phyloP scores from a whole-genome alignment of 768 basidiomycete species.

The Saitozyma sp. region DNA sequence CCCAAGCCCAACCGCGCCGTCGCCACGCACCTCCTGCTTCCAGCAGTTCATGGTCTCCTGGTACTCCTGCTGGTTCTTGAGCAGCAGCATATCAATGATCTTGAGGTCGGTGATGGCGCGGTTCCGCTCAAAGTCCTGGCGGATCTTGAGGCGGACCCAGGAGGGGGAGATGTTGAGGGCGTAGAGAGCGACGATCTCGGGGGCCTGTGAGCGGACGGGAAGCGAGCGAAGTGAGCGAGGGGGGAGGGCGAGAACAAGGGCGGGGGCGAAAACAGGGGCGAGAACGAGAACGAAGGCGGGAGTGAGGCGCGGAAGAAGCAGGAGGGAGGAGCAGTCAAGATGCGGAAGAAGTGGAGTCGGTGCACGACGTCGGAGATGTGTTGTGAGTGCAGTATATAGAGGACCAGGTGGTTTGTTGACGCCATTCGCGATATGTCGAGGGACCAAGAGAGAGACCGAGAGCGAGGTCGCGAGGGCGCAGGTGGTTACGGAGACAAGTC shows the following conservation, averaged over 20 bases:
- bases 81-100: conserved; percentile 79
- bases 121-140: conserved; percentile 83
- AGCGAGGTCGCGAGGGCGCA: conserved; percentile 1
- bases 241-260: neutral
- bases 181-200: conserved; percentile 80
- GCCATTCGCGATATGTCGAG: neutral
- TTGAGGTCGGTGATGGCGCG: conserved; percentile 75
- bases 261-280: neutral
- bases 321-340: neutral
- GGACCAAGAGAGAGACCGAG: neutral
- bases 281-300: neutral
- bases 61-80: conserved; percentile 81
- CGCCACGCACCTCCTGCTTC: conserved; percentile 66
- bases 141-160: conserved; percentile 74
- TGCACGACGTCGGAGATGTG: neutral
- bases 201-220: conserved; percentile 62
- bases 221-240: neutral
- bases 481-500: too few relatives aligned
- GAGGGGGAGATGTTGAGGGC: conserved; percentile 75
- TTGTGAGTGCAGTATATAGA: too few relatives aligned
- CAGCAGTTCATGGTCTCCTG: conserved; percentile 94
- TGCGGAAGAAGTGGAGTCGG: neutral
- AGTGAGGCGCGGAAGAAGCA: neutral
- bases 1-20: neutral
- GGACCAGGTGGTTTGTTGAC: neutral